phyloP scores from a whole-genome alignment of 169 alveolate genomes.

The Plasmodium cynomolgi region DNA sequence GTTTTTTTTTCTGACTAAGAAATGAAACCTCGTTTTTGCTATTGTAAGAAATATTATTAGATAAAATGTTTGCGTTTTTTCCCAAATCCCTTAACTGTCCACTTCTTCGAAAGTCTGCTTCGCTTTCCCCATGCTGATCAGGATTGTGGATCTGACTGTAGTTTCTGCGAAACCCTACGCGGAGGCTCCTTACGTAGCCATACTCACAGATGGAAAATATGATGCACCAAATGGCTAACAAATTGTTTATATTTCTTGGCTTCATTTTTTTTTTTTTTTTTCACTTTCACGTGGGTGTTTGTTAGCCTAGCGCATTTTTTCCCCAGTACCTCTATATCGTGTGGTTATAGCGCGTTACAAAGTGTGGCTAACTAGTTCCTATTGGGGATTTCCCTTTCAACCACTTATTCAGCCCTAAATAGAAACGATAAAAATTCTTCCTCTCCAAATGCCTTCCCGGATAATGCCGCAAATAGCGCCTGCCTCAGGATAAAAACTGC shows the following conservation, averaged over 20 bases:
- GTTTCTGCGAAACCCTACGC: not conserved
- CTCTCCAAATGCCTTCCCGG: not conserved
- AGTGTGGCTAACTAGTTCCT: not conserved
- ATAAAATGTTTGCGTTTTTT: conserved; percentile 7
- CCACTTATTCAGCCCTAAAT: not conserved
- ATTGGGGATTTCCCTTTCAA: not conserved
- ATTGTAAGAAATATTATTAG: not conserved
- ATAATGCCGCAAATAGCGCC: not conserved
- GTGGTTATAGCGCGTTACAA: not conserved
- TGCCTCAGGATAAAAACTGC: not conserved
- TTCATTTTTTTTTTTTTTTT: conserved; percentile 15
- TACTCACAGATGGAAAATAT: conserved; percentile 8
- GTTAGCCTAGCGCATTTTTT: not conserved
- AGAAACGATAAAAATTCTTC: not conserved
- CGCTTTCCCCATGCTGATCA: not conserved
- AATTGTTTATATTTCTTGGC: conserved; percentile 26
- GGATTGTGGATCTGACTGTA: not conserved
- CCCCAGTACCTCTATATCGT: not conserved
- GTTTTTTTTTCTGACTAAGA: conserved; percentile 2
- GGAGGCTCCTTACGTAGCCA: not conserved
- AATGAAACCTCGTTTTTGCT: conserved; percentile 9
- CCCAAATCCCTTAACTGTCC: conserved; percentile 3
- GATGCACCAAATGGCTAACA: conserved; percentile 4
- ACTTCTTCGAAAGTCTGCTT: not conserved
- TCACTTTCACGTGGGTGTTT: not conserved